Percentiles rank a stretch among this genome's conserved stretches.
These are phyloP conservation scores for Primulina tabacum DNA, from an alignment of 257 asterid genomes.

Conservation along the genomic window DNA sequence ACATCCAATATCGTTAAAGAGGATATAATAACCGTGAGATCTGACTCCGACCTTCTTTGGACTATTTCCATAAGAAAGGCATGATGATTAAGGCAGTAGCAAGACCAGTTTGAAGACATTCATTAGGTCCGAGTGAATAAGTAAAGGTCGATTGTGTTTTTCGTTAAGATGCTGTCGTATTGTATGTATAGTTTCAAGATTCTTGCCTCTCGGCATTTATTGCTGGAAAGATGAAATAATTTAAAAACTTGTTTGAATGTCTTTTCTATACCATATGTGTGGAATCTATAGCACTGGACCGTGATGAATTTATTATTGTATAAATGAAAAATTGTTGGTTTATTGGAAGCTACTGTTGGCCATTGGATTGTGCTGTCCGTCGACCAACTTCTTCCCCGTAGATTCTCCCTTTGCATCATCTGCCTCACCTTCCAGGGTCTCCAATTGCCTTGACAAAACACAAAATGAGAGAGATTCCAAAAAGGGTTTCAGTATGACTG, in stretches of 20 bases:
- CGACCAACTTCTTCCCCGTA: not conserved
- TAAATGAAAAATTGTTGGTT: not conserved
- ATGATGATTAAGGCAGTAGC: slow-evolving; percentile 15
- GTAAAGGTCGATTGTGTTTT: not conserved
- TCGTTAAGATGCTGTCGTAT: not conserved
- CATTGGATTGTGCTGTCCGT: not conserved
- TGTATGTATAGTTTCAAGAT: too few species aligned
- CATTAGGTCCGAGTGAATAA: not conserved
- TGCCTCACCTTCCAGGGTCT: not conserved
- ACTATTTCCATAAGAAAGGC: slow-evolving; percentile 66
- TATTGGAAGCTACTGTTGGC: not conserved
- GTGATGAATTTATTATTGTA: too few species aligned
- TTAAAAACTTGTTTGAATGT: not conserved
- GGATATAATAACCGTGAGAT: slow-evolving; percentile 60
- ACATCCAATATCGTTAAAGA: slow-evolving; percentile 38
- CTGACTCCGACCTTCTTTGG: slow-evolving; percentile 88
- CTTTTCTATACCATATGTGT: not conserved
- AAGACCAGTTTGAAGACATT: not conserved
- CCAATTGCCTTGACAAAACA: too few species aligned
- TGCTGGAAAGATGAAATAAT: too few species aligned
- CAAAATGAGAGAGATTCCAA: too few species aligned
- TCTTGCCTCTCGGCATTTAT: too few species aligned
- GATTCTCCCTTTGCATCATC: not conserved
- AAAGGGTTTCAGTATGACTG: too few species aligned
- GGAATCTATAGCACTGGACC: too few species aligned